Conservation (phyloP, 1,284 basidiomycete species). For the Marasmius tenuissimus region DNA sequence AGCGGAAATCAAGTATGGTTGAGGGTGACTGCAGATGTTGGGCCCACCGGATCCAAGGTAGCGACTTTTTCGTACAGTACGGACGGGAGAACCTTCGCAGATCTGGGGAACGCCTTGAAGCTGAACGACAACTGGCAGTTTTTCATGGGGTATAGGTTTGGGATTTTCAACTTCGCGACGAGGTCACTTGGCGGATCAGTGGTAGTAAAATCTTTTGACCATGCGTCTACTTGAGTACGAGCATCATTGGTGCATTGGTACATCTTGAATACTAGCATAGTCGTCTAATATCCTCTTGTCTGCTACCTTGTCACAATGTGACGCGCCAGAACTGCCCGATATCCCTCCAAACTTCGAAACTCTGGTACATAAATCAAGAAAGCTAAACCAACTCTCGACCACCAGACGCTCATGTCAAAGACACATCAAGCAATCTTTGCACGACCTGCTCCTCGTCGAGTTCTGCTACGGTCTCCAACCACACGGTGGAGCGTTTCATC, state of each 20-base stretch:
- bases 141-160: slow-evolving; percentile 26
- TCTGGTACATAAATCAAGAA: no score
- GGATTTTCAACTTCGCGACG: slow-evolving; percentile 28
- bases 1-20: slow-evolving; percentile 21
- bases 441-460: no score
- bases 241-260: neutral
- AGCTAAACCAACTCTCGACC: no score
- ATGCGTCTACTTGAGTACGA: neutral
- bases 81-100: slow-evolving; percentile 15
- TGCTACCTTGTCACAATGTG: no score
- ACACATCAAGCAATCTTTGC: no score
- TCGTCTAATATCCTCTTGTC: no score
- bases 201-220: slow-evolving; percentile 9
- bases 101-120: slow-evolving; percentile 16
- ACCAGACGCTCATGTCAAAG: no score
- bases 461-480: no score
- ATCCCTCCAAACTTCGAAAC: no score
- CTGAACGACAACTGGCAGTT: slow-evolving; percentile 22
- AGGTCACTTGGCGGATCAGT: slow-evolving; percentile 20
- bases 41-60: slow-evolving; percentile 13
- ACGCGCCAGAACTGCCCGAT: no score
- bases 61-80: slow-evolving; percentile 20
- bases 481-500: no score
- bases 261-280: neutral
- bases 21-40: slow-evolving; percentile 20